These are phyloP conservation scores for Pseudopyricularia cyperi DNA, from an alignment of 2,329 filamentous ascomycete genomes.

Conservation along the genomic window DNA sequence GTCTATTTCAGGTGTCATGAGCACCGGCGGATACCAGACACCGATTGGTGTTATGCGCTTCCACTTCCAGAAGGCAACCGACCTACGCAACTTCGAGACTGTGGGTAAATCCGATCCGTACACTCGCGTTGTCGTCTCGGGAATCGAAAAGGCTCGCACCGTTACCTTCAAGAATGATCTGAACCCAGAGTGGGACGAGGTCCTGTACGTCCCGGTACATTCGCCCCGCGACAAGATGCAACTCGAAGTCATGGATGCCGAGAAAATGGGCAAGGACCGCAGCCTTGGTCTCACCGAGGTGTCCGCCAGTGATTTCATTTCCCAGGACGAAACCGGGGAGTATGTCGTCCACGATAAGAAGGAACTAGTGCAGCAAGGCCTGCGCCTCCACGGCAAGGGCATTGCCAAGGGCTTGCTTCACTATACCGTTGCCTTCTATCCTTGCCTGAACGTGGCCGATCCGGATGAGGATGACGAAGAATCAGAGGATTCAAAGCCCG, in stretches of 20 bases:
- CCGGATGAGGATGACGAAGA: slow-evolving; percentile 70
- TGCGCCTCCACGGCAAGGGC: slow-evolving; percentile 62
- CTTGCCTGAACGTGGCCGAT: slow-evolving; percentile 74
- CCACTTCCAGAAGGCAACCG: slow-evolving; percentile 72
- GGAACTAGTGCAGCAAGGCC: slow-evolving; percentile 47
- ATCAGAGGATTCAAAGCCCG: slow-evolving; percentile 15
- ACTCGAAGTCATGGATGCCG: slow-evolving; percentile 93
- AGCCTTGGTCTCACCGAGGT: slow-evolving; percentile 74
- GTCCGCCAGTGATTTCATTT: slow-evolving; percentile 63
- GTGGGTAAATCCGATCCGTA: slow-evolving; percentile 97
- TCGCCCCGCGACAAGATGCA: slow-evolving; percentile 70
- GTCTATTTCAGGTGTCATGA: slow-evolving; percentile 62
- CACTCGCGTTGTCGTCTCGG: slow-evolving; percentile 74
- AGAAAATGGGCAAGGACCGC: slow-evolving; percentile 83
- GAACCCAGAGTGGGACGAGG: slow-evolving; percentile 90
- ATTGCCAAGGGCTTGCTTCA: slow-evolving; percentile 66
- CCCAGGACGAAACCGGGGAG: slow-evolving; percentile 65
- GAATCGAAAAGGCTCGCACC: slow-evolving; percentile 79
- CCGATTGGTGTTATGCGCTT: slow-evolving; percentile 92
- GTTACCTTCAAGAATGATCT: slow-evolving; percentile 95
- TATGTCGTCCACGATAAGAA: slow-evolving; percentile 71
- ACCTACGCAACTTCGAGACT: slow-evolving; percentile 84
- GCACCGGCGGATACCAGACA: slow-evolving; percentile 78
- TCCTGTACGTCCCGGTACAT: slow-evolving; percentile 87
- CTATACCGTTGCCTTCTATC: slow-evolving; percentile 83